Evolutionary conservation across 352 stramenopile species (phyloP).

Genomic region (Phytophthora megakarya): DNA sequence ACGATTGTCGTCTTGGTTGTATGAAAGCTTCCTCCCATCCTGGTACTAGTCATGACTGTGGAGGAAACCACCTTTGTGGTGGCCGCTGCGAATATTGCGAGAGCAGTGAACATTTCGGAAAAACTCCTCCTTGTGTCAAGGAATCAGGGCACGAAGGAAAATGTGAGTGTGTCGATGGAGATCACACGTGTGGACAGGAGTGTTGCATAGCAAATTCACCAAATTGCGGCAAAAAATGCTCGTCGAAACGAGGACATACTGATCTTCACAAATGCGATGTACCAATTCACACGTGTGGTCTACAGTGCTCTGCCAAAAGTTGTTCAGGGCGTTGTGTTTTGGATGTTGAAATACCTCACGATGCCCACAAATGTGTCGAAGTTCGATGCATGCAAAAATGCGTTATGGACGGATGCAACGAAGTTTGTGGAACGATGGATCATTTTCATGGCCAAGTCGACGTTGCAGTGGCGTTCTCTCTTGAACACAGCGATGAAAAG

Average conservation of each 20-base stretch:
- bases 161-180: constrained; percentile 63
- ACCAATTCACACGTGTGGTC: constrained; percentile 56
- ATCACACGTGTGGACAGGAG: constrained; percentile 64
- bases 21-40: constrained; percentile 59
- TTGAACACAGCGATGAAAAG: constrained; percentile 54
- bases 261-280: constrained; percentile 62
- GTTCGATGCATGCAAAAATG: constrained; percentile 63
- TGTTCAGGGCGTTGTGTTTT: constrained; percentile 57
- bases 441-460: constrained; percentile 74
- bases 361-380: constrained; percentile 66
- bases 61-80: constrained; percentile 50
- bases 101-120: constrained; percentile 18
- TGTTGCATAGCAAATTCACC: constrained; percentile 48
- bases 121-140: constrained; percentile 51
- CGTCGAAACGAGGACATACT: constrained; percentile 46
- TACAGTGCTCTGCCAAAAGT: constrained; percentile 46
- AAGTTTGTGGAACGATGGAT: constrained; percentile 49
- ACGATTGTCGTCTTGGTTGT: constrained; percentile 59
- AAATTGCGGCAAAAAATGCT: constrained; percentile 63
- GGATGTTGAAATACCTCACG: constrained; percentile 55
- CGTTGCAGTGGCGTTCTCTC: constrained; percentile 48
- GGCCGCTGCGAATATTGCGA: constrained; percentile 61
- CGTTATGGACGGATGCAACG: constrained; percentile 62
- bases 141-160: constrained; percentile 65
- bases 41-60: constrained; percentile 51